Conservation (phyloP, 2,329 filamentous ascomycete genomes). For the Fusarium sublunatum region DNA sequence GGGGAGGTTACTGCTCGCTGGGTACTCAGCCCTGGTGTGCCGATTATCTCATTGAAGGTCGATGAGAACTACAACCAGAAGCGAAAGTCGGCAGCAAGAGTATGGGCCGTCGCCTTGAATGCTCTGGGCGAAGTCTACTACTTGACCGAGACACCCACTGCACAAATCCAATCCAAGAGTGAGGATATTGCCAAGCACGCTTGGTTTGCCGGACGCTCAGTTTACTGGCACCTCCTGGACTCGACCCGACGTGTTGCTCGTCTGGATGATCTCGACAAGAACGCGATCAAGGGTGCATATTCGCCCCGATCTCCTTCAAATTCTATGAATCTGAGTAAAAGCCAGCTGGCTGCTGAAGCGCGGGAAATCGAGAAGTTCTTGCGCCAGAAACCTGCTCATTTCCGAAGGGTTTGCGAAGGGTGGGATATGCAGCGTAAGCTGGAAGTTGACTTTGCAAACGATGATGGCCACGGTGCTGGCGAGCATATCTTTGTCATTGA, state of each 20-base stretch:
- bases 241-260: constrained; percentile 77
- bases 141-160: constrained; percentile 75
- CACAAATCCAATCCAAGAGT: constrained; percentile 59
- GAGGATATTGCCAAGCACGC: constrained; percentile 73
- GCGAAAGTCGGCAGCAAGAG: constrained; percentile 74
- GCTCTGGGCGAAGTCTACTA: constrained; percentile 93
- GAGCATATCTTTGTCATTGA: constrained; percentile 81
- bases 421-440: constrained; percentile 93
- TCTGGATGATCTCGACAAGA: constrained; percentile 77
- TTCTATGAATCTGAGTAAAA: constrained; percentile 75
- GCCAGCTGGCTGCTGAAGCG: constrained; percentile 80
- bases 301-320: constrained; percentile 82
- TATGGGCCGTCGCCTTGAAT: constrained; percentile 95
- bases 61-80: constrained; percentile 84
- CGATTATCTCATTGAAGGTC: constrained; percentile 83
- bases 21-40: constrained; percentile 91
- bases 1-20: constrained; percentile 89
- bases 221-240: constrained; percentile 85
- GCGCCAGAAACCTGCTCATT: constrained; percentile 78
- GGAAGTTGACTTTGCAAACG: constrained; percentile 88
- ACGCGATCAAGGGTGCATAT: constrained; percentile 77
- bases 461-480: constrained; percentile 79
- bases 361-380: constrained; percentile 84
- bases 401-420: constrained; percentile 79
- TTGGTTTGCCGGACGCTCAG: constrained; percentile 83